These are phyloP conservation scores for Papiliotrema nemorosa DNA, from an alignment of 1,284 basidiomycete genomes.

Conservation along the genomic window DNA sequence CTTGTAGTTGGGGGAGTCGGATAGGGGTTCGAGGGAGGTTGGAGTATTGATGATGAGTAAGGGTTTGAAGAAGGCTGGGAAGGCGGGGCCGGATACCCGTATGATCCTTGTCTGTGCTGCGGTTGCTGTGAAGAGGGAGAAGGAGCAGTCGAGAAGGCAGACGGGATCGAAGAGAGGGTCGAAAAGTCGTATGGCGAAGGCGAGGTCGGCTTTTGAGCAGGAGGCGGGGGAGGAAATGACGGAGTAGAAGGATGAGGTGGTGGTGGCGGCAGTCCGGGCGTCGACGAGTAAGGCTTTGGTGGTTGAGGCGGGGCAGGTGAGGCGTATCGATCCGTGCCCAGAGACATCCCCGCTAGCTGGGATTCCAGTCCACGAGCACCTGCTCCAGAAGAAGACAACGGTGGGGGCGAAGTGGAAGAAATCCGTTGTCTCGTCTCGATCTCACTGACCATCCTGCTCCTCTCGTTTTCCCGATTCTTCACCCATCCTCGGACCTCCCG, in stretches of 20 bases:
- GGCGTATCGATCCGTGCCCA: not conserved
- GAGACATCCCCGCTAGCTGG: constrained; percentile 6
- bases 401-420: not conserved
- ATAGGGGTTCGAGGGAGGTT: constrained; percentile 8
- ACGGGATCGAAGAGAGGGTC: constrained; percentile 25
- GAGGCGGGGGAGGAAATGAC: constrained; percentile 23
- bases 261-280: constrained; percentile 18
- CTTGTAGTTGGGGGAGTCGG: constrained; percentile 13
- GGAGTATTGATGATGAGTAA: constrained; percentile 11
- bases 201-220: constrained; percentile 13
- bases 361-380: not conserved
- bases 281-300: constrained; percentile 15
- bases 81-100: constrained; percentile 2
- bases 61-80: constrained; percentile 4
- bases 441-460: constrained; percentile 64
- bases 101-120: not conserved
- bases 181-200: constrained; percentile 43
- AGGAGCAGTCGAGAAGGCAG: constrained; percentile 28
- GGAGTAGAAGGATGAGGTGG: constrained; percentile 22
- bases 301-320: constrained; percentile 24
- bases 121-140: constrained; percentile 10
- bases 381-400: not conserved
- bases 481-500: constrained; percentile 64
- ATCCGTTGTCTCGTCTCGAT: constrained; percentile 57
- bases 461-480: constrained; percentile 63